Evolutionary conservation across 1,284 basidiomycete genomes (phyloP).

Genomic region (Trichosporon faecale): DNA sequence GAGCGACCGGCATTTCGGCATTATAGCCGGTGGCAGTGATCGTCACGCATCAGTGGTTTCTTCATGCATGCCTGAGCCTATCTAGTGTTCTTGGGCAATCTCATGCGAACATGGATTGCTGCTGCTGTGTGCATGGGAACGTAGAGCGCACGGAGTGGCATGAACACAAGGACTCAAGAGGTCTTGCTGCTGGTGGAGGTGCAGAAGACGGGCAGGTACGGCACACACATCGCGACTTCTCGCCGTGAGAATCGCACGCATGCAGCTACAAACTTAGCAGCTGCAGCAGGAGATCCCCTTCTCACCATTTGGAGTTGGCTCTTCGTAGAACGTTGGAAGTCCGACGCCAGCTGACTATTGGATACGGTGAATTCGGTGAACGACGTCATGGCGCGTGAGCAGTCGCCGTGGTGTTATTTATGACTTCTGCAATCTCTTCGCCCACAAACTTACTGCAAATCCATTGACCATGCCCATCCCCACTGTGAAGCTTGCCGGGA

Average conservation of each 20-base stretch:
- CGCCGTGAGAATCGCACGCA: neutral
- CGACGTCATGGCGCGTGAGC: neutral
- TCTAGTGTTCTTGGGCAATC: neutral
- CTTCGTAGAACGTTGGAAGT: neutral
- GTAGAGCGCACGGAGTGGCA: too few relatives aligned
- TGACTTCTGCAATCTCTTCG: neutral
- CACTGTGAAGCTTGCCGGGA: slow-evolving; percentile 35
- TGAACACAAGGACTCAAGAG: too few relatives aligned
- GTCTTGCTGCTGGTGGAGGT: neutral
- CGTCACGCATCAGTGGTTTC: neutral
- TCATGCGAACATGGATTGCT: neutral
- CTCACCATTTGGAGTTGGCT: neutral
- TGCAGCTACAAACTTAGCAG: too few relatives aligned
- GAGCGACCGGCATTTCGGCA: slow-evolving; percentile 3
- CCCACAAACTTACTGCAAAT: too few relatives aligned
- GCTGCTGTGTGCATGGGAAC: neutral
- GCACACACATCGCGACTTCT: too few relatives aligned
- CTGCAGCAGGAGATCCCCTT: too few relatives aligned
- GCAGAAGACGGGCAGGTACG: too few relatives aligned
- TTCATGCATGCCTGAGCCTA: neutral
- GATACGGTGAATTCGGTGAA: neutral
- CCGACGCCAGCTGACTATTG: neutral
- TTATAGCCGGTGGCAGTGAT: slow-evolving; percentile 1
- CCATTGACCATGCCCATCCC: slow-evolving; percentile 29
- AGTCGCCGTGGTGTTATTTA: neutral